These are phyloP conservation scores for Glebionis coronaria DNA, from an alignment of 129 eudicot genomes.

Conservation along the genomic window DNA sequence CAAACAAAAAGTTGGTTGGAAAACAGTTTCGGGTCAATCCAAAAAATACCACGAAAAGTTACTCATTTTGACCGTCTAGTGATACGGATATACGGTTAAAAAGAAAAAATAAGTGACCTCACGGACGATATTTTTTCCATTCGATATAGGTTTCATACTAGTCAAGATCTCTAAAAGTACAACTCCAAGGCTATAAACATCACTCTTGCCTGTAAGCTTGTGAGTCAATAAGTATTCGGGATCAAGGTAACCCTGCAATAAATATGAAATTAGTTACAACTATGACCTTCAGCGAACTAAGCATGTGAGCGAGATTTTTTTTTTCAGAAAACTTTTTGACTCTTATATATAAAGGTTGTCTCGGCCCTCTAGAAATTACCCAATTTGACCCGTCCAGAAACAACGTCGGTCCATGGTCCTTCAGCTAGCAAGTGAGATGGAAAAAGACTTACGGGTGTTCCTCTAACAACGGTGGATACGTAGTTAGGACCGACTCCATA, in stretches of 20 bases:
- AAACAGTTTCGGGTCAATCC: too few relatives aligned
- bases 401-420: background rate
- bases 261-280: background rate
- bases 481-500: slow-evolving; percentile 49
- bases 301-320: too few relatives aligned
- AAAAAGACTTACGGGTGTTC: slow-evolving; percentile 70
- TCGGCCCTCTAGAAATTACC: background rate
- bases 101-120: slow-evolving; percentile 43
- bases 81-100: background rate
- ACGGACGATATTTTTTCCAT: slow-evolving; percentile 76
- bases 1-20: too few relatives aligned
- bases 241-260: slow-evolving; percentile 82
- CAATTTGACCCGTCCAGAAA: background rate
- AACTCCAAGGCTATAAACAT: slow-evolving; percentile 94
- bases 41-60: too few relatives aligned
- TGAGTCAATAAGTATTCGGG: slow-evolving; percentile 79
- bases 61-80: too few relatives aligned
- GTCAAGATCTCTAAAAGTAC: slow-evolving; percentile 85
- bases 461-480: slow-evolving; percentile 78
- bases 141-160: slow-evolving; percentile 70
- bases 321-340: too few relatives aligned
- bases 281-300: background rate
- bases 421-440: background rate
- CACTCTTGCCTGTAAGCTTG: slow-evolving; percentile 77
- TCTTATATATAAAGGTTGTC: too few relatives aligned